phyloP scores from a whole-genome alignment of 306 rosid genomes.

The Inga laurina region DNA sequence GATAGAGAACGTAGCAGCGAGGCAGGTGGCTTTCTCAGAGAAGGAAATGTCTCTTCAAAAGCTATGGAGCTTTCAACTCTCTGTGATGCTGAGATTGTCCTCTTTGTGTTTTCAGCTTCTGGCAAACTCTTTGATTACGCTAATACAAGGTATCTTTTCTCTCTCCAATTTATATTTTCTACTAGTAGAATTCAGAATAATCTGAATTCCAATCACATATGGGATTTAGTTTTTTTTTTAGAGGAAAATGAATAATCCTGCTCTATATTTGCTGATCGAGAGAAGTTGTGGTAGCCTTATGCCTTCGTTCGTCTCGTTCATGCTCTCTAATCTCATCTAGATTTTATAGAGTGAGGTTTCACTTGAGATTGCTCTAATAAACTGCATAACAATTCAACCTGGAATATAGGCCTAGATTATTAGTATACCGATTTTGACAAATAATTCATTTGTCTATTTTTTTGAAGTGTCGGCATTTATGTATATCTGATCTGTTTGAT shows the following conservation, averaged over 20 bases:
- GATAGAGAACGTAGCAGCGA: slow-evolving; percentile 25
- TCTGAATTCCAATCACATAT: not conserved
- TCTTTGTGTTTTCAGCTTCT: slow-evolving; percentile 30
- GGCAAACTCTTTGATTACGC: slow-evolving; percentile 40
- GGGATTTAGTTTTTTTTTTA: not conserved
- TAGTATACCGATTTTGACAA: too few relatives aligned
- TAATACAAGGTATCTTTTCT: slow-evolving; percentile 33
- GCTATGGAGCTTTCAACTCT: not conserved
- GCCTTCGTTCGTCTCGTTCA: not conserved
- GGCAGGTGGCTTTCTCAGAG: slow-evolving; percentile 25
- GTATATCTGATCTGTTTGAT: too few relatives aligned
- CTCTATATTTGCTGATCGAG: not conserved
- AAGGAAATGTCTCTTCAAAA: not conserved
- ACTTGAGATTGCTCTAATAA: too few relatives aligned
- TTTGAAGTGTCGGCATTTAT: too few relatives aligned
- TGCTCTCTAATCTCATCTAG: not conserved
- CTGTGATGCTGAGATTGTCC: not conserved
- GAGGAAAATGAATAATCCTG: not conserved
- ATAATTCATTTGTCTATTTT: too few relatives aligned
- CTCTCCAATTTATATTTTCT: not conserved
- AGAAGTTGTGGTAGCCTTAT: too few relatives aligned
- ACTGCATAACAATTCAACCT: too few relatives aligned
- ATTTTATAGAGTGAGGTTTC: too few relatives aligned
- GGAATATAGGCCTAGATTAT: too few relatives aligned
- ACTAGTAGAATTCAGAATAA: not conserved